Conservation (phyloP, 129 eudicot genomes). For the Flaveria linearis region DNA sequence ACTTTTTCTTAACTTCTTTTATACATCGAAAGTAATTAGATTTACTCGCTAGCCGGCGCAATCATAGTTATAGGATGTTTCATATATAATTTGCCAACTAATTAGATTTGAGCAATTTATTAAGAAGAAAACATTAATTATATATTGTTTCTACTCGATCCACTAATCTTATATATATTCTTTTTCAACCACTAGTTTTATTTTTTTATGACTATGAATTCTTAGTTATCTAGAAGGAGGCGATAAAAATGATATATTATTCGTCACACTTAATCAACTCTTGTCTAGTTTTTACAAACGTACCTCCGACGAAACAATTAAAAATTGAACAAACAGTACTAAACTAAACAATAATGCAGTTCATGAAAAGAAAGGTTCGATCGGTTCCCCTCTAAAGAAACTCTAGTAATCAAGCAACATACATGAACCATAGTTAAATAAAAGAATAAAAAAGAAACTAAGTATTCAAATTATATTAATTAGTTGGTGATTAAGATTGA, state of each 20-base stretch:
- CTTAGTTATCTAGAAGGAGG: slow-evolving; percentile 24
- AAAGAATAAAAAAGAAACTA: too few relatives aligned
- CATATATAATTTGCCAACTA: too few relatives aligned
- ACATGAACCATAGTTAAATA: too few relatives aligned
- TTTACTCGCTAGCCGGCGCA: too few relatives aligned
- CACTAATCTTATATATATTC: not conserved
- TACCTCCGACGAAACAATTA: not conserved
- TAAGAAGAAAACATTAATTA: too few relatives aligned
- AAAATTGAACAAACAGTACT: not conserved
- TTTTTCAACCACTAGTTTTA: not conserved
- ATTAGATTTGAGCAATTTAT: too few relatives aligned
- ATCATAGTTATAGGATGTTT: too few relatives aligned
- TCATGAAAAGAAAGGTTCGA: slow-evolving; percentile 21
- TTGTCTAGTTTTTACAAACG: not conserved
- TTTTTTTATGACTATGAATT: not conserved
- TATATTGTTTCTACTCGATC: not conserved
- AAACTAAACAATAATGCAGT: not conserved
- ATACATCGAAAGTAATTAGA: too few relatives aligned
- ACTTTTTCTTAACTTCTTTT: too few relatives aligned
- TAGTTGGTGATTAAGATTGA: too few relatives aligned
- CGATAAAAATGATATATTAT: not conserved
- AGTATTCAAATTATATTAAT: too few relatives aligned
- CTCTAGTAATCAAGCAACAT: slow-evolving; percentile 37
- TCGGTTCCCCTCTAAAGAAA: slow-evolving; percentile 31
- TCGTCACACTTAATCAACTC: slow-evolving; percentile 17